Conservation (phyloP, 331 rosid species). For the Acacia pycnantha region DNA sequence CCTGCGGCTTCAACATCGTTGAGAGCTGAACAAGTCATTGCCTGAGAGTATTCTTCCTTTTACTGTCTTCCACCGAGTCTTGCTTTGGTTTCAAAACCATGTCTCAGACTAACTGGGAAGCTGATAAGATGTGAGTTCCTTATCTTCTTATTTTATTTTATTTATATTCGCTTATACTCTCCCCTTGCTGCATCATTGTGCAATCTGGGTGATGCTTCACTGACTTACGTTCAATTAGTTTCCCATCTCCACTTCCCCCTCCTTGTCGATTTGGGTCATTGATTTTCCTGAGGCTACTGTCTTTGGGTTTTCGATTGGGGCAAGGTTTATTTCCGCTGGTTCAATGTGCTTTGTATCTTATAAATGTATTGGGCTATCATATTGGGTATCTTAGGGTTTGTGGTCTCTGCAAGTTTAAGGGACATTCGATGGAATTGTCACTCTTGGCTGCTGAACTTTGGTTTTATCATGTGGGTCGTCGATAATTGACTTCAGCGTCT, state of each 20-base stretch:
- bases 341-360: not conserved
- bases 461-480: constrained; percentile 37
- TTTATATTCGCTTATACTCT: not conserved
- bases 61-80: constrained; percentile 1
- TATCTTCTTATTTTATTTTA: not conserved
- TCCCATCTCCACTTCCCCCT: not conserved
- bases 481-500: constrained; percentile 16
- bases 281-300: constrained; percentile 6
- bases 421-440: constrained; percentile 27
- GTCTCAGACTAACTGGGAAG: constrained; percentile 99
- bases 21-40: constrained; percentile 28
- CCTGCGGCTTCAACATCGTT: constrained; percentile 38
- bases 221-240: constrained; percentile 17
- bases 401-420: constrained; percentile 21
- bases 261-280: constrained; percentile 46
- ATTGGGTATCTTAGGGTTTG: constrained; percentile 54
- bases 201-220: constrained; percentile 38
- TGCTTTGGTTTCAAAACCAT: constrained; percentile 38
- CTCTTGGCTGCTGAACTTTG: constrained; percentile 24
- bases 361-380: constrained; percentile 16
- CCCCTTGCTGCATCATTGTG: constrained; percentile 18
- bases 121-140: constrained; percentile 84
- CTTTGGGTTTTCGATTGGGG: constrained; percentile 38
- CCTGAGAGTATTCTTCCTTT: constrained; percentile 30
- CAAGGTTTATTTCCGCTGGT: constrained; percentile 20